Evolutionary conservation across 768 basidiomycete genomes (phyloP).

Genomic region (Dentipellis fragilis): DNA sequence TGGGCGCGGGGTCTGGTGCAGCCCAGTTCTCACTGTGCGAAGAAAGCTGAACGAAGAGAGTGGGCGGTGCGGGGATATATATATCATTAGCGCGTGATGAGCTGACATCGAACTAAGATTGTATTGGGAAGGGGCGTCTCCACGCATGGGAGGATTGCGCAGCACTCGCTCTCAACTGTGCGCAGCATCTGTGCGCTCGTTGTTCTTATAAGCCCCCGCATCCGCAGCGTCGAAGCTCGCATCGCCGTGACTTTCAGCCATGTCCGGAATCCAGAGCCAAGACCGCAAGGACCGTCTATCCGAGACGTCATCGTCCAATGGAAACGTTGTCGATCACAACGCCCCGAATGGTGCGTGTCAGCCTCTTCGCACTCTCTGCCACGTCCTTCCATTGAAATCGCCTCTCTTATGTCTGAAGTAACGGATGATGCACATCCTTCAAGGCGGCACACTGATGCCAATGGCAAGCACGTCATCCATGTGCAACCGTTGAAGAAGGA

Average conservation of each 20-base stretch:
- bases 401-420: conserved; percentile 31
- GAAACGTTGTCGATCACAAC: conserved; percentile 14
- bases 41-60: too few relatives aligned
- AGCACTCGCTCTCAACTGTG: too few relatives aligned
- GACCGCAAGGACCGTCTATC: conserved; percentile 11
- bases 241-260: neutral
- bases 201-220: too few relatives aligned
- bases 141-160: too few relatives aligned
- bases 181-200: too few relatives aligned
- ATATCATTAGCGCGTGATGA: too few relatives aligned
- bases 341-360: conserved; percentile 11
- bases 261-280: neutral
- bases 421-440: conserved; percentile 39
- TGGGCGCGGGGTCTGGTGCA: too few relatives aligned
- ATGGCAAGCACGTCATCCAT: conserved; percentile 40
- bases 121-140: too few relatives aligned
- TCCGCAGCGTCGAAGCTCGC: too few relatives aligned
- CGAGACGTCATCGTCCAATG: neutral
- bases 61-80: too few relatives aligned
- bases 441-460: neutral
- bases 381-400: neutral
- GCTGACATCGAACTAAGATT: too few relatives aligned
- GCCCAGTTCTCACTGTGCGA: too few relatives aligned
- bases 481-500: conserved; percentile 80
- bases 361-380: neutral